Conservation (phyloP, 306 rosid genomes). For the Quercus suber region DNA sequence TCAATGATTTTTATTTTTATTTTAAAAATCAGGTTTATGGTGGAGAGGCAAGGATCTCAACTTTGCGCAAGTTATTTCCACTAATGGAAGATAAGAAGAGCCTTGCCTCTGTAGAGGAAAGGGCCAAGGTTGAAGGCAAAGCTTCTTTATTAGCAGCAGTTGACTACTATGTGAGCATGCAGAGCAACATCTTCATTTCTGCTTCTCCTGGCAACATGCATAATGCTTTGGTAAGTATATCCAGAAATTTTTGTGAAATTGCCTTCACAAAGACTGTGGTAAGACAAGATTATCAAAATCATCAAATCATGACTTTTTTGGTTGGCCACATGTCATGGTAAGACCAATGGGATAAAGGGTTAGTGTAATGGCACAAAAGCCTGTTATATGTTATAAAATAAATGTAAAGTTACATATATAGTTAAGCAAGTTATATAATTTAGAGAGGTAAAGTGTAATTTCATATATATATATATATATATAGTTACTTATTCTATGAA, state of each 20-base stretch:
- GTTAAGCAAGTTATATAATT: no score
- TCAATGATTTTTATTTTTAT: not conserved
- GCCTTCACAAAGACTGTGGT: slow-evolving; percentile 4
- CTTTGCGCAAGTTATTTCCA: slow-evolving; percentile 73
- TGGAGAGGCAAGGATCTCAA: slow-evolving; percentile 85
- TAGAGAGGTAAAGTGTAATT: no score
- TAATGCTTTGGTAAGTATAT: slow-evolving; percentile 84
- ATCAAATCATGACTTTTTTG: not conserved
- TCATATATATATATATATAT: no score
- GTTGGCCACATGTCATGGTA: not conserved
- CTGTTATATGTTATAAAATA: not conserved
- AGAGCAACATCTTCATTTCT: slow-evolving; percentile 87
- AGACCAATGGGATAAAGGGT: not conserved
- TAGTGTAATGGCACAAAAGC: not conserved
- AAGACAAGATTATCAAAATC: not conserved
- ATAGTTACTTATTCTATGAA: not conserved
- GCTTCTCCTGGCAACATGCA: slow-evolving; percentile 99
- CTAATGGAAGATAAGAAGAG: slow-evolving; percentile 92
- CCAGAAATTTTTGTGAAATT: not conserved
- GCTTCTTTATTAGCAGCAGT: slow-evolving; percentile 95
- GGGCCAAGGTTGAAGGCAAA: slow-evolving; percentile 72
- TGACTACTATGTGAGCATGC: slow-evolving; percentile 88
- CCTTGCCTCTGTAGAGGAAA: slow-evolving; percentile 73
- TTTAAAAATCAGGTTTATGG: slow-evolving; percentile 71
- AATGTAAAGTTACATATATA: not conserved